Evolutionary conservation across 1,284 basidiomycete species (phyloP).

Genomic region (Cutaneotrichosporon sp.): DNA sequence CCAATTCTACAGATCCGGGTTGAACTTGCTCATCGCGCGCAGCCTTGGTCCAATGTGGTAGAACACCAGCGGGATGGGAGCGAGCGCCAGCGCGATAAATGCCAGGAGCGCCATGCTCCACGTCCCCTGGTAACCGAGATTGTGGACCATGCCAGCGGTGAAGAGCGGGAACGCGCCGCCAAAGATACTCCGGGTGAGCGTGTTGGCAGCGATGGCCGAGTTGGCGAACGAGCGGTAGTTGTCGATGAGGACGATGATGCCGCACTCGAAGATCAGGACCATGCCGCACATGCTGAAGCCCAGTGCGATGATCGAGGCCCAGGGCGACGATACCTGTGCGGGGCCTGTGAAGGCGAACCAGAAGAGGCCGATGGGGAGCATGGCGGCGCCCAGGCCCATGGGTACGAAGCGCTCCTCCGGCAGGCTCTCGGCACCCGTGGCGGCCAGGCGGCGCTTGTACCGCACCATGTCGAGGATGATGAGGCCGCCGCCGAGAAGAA

Average conservation of each 20-base stretch:
- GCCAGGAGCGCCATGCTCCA: conserved; percentile 27
- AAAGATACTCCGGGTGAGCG: conserved; percentile 21
- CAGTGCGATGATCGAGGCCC: conserved; percentile 29
- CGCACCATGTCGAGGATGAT: conserved; percentile 29
- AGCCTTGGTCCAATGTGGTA: conserved; percentile 15
- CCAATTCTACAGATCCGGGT: conserved; percentile 16
- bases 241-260: conserved; percentile 28
- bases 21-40: conserved; percentile 21
- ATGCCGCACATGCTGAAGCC: conserved; percentile 28
- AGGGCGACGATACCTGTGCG: conserved; percentile 22
- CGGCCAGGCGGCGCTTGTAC: conserved; percentile 16
- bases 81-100: conserved; percentile 17
- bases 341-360: conserved; percentile 35
- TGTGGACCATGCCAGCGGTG: conserved; percentile 28
- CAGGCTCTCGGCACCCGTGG: conserved; percentile 6
- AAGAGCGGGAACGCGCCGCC: conserved; percentile 32
- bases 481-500: conserved; percentile 23
- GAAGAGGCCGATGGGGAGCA: conserved; percentile 27
- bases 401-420: conserved; percentile 29
- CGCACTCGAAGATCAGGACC: conserved; percentile 28
- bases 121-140: conserved; percentile 22
- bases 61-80: conserved; percentile 28
- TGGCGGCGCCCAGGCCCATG: conserved; percentile 25
- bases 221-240: conserved; percentile 30
- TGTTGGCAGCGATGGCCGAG: conserved; percentile 33